Evolutionary conservation across 148 eudicot species (phyloP).

Genomic region (Fagopyrum tataricum): DNA sequence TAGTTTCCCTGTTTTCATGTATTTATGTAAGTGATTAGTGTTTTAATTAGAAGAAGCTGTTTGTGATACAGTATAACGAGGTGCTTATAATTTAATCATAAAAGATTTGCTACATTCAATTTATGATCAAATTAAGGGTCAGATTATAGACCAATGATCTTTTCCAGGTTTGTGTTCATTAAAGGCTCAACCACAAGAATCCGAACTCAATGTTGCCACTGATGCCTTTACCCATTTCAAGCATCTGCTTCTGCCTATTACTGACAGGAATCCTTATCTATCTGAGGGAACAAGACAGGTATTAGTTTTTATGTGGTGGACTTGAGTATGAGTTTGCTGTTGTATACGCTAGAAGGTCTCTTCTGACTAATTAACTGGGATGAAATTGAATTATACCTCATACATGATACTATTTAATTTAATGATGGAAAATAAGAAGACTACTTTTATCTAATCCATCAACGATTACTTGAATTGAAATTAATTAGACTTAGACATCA

Average conservation of each 20-base stretch:
- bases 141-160: slow-evolving; percentile 1
- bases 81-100: not conserved
- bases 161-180: slow-evolving; percentile 30
- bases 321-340: not conserved
- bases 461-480: not conserved
- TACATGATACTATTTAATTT: not conserved
- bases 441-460: not conserved
- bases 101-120: not conserved
- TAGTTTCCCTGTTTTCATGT: not conserved
- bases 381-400: not conserved
- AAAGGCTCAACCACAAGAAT: slow-evolving; percentile 51
- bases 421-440: not conserved
- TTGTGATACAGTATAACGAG: not conserved
- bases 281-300: slow-evolving; percentile 99
- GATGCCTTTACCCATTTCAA: slow-evolving; percentile 79
- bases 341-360: not conserved
- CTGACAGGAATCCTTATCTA: slow-evolving; percentile 82
- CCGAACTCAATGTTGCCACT: slow-evolving; percentile 51
- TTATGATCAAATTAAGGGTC: not conserved
- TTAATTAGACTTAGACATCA: not conserved
- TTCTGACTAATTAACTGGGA: not conserved
- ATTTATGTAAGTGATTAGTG: not conserved
- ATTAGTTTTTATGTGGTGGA: not conserved
- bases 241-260: slow-evolving; percentile 89
- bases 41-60: not conserved